These are phyloP conservation scores for Cupressus sempervirens DNA, from an alignment of 75 land plant species.

Conservation along the genomic window DNA sequence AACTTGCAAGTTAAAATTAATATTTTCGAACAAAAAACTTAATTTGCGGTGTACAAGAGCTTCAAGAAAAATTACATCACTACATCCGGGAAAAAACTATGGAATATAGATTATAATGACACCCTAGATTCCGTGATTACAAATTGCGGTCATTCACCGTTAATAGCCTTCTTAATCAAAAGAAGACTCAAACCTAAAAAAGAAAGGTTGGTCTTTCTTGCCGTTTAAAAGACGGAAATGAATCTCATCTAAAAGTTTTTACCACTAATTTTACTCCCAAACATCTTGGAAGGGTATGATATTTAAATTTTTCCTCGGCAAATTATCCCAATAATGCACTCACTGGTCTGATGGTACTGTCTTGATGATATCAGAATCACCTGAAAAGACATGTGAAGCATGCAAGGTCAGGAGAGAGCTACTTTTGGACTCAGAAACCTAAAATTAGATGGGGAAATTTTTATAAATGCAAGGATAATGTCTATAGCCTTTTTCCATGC, in stretches of 20 bases:
- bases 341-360: slow-evolving; percentile 26
- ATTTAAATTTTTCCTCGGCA: neutral
- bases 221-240: neutral
- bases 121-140: neutral
- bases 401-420: neutral
- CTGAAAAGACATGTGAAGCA: slow-evolving; percentile 8
- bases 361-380: slow-evolving; percentile 35
- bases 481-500: neutral
- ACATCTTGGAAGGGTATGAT: neutral
- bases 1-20: too few relatives aligned
- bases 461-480: neutral
- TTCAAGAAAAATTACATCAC: neutral
- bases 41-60: neutral
- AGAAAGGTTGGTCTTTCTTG: neutral
- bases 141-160: neutral
- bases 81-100: neutral
- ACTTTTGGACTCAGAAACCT: neutral
- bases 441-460: neutral
- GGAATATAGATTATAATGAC: neutral
- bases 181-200: neutral
- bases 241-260: neutral
- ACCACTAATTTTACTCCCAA: neutral
- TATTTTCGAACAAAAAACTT: neutral
- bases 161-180: neutral
- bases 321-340: neutral